Base-by-base conservation (phyloP, 345 rosid genomes). In the Salix koriyanagi region DNA sequence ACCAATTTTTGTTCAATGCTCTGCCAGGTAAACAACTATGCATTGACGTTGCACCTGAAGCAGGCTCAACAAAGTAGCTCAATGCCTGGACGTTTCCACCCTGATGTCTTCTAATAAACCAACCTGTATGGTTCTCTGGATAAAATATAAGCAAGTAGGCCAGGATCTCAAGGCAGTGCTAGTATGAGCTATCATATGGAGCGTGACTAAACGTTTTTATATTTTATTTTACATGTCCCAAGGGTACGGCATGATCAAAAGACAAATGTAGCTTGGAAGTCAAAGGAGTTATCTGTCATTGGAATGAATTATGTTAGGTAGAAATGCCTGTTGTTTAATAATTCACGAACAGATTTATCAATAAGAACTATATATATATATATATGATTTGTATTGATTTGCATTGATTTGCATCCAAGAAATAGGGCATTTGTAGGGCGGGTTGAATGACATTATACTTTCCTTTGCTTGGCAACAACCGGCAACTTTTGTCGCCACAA, bases 21-120 rank as follows among this genome's bases (percentile, higher is more conserved):
- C 32, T 52, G 7, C 73, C 83, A 89, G 92, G 87, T 88, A 70
- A 90, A 87, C 84, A 90, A 90, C 81, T 90, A 90, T 83, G 94
- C 96, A 18, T 79, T 92, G 69, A 89, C 90, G 19, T 74, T 92
- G 89, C 97, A 92, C 73, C 66, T 82, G 76, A 82, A 78, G 79
- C 84, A 82, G 79, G 84, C 84, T 56, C 84, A 82, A 70, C 84
- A 82, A 65, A 75, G 84, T 79, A 82, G 32, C 76, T 78, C 84
- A 16, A 82, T 82, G 66, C 81, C 94, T 0, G 97, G 97, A 13
- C 84, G 92, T 54, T 92, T 88, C 85, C 86, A 88, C 82, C 97
- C 97, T 0, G 97, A 92, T 74, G 90, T 92, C 72, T 92, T 91
- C 85, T 92, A 87, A 79, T 54, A 14, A 30, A 39, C 25, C 16